Evolutionary conservation across 805 yeast species (phyloP).

Genomic region (Candida quercuum): DNA sequence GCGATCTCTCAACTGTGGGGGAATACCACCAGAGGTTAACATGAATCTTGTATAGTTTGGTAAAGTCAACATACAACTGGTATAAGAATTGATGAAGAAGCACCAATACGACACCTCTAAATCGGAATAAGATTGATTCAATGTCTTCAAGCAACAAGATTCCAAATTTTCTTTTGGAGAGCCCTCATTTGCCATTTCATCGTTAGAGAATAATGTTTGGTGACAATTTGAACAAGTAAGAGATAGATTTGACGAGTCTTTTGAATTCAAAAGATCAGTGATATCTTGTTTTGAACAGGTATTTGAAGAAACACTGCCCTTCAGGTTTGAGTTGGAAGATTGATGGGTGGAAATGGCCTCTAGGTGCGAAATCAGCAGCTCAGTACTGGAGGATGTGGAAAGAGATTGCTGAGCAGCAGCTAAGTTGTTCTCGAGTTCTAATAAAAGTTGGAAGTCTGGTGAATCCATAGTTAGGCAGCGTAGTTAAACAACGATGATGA

Average conservation of each 20-base stretch:
- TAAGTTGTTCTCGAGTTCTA: slow-evolving; percentile 14
- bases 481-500: not conserved
- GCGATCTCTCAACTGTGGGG: slow-evolving; percentile 36
- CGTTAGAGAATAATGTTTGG: slow-evolving; percentile 20
- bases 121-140: slow-evolving; percentile 8
- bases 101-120: slow-evolving; percentile 40
- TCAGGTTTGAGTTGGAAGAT: too few species aligned
- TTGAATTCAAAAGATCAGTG: slow-evolving; percentile 18
- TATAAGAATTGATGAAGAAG: slow-evolving; percentile 37
- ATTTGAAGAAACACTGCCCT: slow-evolving; percentile 12
- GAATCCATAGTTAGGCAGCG: slow-evolving; percentile 12
- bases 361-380: slow-evolving; percentile 9
- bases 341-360: slow-evolving; percentile 6
- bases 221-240: slow-evolving; percentile 22
- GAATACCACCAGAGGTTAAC: slow-evolving; percentile 37
- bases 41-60: slow-evolving; percentile 44
- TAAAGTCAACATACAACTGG: slow-evolving; percentile 38
- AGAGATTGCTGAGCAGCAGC: slow-evolving; percentile 7
- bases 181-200: slow-evolving; percentile 15
- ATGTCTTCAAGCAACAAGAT: slow-evolving; percentile 19
- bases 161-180: slow-evolving; percentile 7
- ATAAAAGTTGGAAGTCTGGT: slow-evolving; percentile 13
- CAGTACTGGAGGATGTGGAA: slow-evolving; percentile 4
- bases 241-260: slow-evolving; percentile 17
- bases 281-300: slow-evolving; percentile 27